Conservation (phyloP, 2,329 filamentous ascomycete species). For the Talaromyces sp. region DNA sequence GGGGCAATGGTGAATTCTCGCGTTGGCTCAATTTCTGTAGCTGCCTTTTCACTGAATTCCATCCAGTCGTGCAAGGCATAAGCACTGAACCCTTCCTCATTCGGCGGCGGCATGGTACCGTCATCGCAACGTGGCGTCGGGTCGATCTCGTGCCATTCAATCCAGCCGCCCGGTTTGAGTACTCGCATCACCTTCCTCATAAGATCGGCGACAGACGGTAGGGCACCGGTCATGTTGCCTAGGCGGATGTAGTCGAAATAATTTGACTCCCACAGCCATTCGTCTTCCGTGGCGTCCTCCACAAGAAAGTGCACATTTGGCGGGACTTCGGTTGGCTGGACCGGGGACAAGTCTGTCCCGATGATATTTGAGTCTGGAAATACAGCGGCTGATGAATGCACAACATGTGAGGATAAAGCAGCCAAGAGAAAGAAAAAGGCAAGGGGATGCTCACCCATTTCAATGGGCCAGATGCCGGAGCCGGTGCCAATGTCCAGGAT, state of each 20-base stretch:
- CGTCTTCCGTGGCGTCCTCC: slow-evolving; percentile 58
- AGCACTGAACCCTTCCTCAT: slow-evolving; percentile 28
- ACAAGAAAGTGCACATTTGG: slow-evolving; percentile 69
- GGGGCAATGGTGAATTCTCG: slow-evolving; percentile 49
- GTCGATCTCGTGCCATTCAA: slow-evolving; percentile 41
- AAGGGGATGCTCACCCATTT: slow-evolving; percentile 46
- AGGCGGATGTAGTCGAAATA: slow-evolving; percentile 57
- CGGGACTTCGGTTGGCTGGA: slow-evolving; percentile 61
- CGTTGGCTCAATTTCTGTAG: slow-evolving; percentile 38
- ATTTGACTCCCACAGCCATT: slow-evolving; percentile 50
- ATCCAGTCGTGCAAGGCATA: slow-evolving; percentile 46
- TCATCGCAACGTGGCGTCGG: slow-evolving; percentile 48
- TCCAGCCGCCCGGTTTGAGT: slow-evolving; percentile 46
- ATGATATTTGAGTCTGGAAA: slow-evolving; percentile 55
- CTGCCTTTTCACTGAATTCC: slow-evolving; percentile 35
- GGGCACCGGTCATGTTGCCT: slow-evolving; percentile 52
- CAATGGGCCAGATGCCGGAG: slow-evolving; percentile 63
- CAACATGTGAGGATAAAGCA: not conserved
- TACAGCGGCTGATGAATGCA: slow-evolving; percentile 19
- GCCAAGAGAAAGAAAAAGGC: not conserved
- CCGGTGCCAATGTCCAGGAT: slow-evolving; percentile 57
- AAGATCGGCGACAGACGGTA: slow-evolving; percentile 52
- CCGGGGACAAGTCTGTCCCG: slow-evolving; percentile 62
- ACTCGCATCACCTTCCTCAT: slow-evolving; percentile 27
- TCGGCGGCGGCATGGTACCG: slow-evolving; percentile 45